phyloP scores from a whole-genome alignment of 73 alveolate species.

The Paramecium sexaurelia region DNA sequence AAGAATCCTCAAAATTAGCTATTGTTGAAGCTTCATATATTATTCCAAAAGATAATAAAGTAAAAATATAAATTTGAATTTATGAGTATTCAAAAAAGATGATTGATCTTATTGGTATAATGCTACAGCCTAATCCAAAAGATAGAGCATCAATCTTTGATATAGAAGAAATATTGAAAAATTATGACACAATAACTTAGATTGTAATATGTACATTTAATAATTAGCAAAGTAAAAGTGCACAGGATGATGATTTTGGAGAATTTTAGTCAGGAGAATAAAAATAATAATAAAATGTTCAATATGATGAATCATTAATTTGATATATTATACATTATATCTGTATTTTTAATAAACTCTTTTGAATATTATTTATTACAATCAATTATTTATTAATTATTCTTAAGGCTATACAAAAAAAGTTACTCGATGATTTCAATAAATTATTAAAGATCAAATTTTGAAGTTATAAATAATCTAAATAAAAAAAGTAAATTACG shows the following conservation, averaged over 20 bases:
- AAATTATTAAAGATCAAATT: constrained; percentile 22
- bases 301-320: constrained; percentile 2
- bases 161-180: not conserved
- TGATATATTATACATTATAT: not conserved
- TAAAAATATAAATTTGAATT: not conserved
- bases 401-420: not conserved
- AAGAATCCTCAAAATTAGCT: constrained; percentile 92
- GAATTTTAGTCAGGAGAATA: not conserved
- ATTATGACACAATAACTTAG: not conserved
- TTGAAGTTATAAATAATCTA: not conserved
- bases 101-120: not conserved
- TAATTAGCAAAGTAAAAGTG: not conserved
- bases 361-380: not conserved
- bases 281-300: not conserved
- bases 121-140: constrained; percentile 20
- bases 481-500: not conserved
- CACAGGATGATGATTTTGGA: not conserved
- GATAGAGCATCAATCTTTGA: constrained; percentile 11
- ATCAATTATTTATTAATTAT: not conserved
- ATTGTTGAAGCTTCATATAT: constrained; percentile 90
- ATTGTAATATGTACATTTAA: not conserved
- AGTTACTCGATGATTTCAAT: not conserved
- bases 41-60: constrained; percentile 79
- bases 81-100: constrained; percentile 39
- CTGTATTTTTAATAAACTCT: not conserved